These are phyloP conservation scores for Neofusicoccum cordaticola DNA, from an alignment of 2,329 filamentous ascomycete genomes.

Conservation along the genomic window DNA sequence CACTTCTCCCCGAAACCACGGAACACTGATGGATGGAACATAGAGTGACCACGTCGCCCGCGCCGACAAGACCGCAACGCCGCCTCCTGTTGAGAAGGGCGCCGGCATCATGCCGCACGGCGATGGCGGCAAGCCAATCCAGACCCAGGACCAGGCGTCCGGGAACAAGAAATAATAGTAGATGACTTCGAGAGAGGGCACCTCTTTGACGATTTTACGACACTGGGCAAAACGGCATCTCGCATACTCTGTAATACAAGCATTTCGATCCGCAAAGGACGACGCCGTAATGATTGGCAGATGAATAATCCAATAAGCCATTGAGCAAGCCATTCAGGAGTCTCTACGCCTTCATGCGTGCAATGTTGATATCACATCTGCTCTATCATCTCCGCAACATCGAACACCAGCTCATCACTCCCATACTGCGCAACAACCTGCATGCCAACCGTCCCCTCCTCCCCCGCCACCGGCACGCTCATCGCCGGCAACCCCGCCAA, in stretches of 20 bases:
- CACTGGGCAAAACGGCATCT: not conserved
- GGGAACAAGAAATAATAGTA: not conserved
- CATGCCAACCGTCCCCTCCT: slow-evolving; percentile 52
- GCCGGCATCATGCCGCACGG: not conserved
- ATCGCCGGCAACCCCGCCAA: slow-evolving; percentile 86
- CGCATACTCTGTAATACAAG: not conserved
- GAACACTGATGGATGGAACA: not conserved
- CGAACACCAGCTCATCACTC: slow-evolving; percentile 65
- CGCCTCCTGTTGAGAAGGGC: slow-evolving; percentile 10
- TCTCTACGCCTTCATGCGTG: not conserved
- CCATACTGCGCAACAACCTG: slow-evolving; percentile 81
- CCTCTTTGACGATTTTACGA: not conserved
- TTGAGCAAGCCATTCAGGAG: not conserved
- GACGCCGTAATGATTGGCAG: not conserved
- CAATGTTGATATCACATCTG: not conserved
- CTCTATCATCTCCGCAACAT: slow-evolving; percentile 51
- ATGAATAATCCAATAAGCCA: not conserved
- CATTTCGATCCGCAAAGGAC: not conserved
- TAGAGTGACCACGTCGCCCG: slow-evolving; percentile 10
- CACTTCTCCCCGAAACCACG: too few species aligned
- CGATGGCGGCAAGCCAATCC: not conserved
- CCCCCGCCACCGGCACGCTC: slow-evolving; percentile 66
- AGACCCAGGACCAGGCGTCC: not conserved
- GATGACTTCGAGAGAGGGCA: not conserved
- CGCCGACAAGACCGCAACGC: slow-evolving; percentile 15